A percentile compares a stretch with the other conserved stretches of the same genome.
phyloP scores from a whole-genome alignment of 345 rosid genomes.

The Citrus unshiu region DNA sequence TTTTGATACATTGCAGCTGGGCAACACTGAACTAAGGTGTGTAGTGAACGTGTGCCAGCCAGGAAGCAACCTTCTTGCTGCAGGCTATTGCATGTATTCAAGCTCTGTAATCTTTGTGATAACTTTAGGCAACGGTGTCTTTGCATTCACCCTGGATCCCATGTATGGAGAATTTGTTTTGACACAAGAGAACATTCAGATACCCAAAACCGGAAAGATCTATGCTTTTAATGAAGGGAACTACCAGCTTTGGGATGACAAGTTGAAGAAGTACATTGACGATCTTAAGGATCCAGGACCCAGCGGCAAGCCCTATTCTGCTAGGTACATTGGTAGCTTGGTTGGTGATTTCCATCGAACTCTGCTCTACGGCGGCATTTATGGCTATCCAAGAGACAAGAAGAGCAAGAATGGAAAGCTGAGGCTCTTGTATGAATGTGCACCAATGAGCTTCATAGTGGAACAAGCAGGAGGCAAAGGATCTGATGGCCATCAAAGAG shows the following conservation, averaged over 20 bases:
- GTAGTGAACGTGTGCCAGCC: conserved; percentile 90
- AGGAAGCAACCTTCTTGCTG: conserved; percentile 84
- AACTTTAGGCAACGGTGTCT: conserved; percentile 79
- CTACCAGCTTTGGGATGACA: conserved; percentile 88
- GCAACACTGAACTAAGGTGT: conserved; percentile 49
- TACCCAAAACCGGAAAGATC: conserved; percentile 79
- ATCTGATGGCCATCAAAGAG: conserved; percentile 78
- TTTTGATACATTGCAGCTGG: conserved; percentile 53
- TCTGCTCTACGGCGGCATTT: conserved; percentile 82
- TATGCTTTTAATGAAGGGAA: conserved; percentile 95
- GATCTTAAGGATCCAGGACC: conserved; percentile 92
- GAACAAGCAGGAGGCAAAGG: conserved; percentile 99
- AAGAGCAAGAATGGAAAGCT: conserved; percentile 95
- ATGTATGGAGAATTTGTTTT: conserved; percentile 94
- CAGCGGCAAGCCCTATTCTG: conserved; percentile 81
- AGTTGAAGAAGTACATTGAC: conserved; percentile 88
- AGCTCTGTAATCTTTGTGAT: conserved; percentile 89
- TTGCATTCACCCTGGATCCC: conserved; percentile 78
- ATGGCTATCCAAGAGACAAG: conserved; percentile 90
- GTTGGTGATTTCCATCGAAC: conserved; percentile 96
- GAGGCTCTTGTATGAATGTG: conserved; percentile 88
- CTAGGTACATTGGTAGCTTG: conserved; percentile 90
- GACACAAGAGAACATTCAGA: conserved; percentile 81
- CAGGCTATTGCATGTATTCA: conserved; percentile 96
- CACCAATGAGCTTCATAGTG: conserved; percentile 94